Evolutionary conservation across 2,329 filamentous ascomycete species (phyloP).

Genomic region (Aspergillus caelatus): DNA sequence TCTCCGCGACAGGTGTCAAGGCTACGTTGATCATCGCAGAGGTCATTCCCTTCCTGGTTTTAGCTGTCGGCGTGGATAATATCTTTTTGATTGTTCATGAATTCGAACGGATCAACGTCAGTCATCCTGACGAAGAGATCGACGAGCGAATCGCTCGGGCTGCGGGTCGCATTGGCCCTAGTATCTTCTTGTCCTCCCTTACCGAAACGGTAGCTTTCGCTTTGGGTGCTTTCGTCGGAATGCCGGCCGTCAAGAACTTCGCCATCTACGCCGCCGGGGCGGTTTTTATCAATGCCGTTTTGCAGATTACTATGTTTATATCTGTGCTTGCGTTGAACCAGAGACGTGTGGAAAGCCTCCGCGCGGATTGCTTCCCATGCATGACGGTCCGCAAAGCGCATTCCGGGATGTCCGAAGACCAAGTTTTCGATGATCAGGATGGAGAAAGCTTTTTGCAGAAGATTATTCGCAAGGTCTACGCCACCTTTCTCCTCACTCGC

Average conservation of each 20-base stretch:
- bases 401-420: constrained; percentile 63
- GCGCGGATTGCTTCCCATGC: constrained; percentile 91
- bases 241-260: constrained; percentile 98
- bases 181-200: constrained; percentile 90
- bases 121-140: constrained; percentile 84
- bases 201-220: constrained; percentile 95
- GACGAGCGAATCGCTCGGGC: constrained; percentile 84
- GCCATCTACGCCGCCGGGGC: constrained; percentile 94
- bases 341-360: constrained; percentile 80
- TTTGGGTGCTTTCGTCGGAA: constrained; percentile 89
- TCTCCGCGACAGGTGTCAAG: constrained; percentile 88
- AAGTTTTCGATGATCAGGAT: constrained; percentile 69
- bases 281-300: constrained; percentile 93
- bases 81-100: constrained; percentile 99
- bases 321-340: constrained; percentile 92
- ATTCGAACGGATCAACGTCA: constrained; percentile 91
- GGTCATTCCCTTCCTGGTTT: constrained; percentile 94
- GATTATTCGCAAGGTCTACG: constrained; percentile 90
- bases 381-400: constrained; percentile 77
- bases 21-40: constrained; percentile 97
- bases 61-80: constrained; percentile 97
- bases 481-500: constrained; percentile 76
- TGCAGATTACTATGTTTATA: constrained; percentile 97
- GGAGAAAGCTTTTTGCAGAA: constrained; percentile 82
- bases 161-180: constrained; percentile 94